Base-by-base conservation (phyloP, 116 monocot species). In the Cymodocea nodosa region DNA sequence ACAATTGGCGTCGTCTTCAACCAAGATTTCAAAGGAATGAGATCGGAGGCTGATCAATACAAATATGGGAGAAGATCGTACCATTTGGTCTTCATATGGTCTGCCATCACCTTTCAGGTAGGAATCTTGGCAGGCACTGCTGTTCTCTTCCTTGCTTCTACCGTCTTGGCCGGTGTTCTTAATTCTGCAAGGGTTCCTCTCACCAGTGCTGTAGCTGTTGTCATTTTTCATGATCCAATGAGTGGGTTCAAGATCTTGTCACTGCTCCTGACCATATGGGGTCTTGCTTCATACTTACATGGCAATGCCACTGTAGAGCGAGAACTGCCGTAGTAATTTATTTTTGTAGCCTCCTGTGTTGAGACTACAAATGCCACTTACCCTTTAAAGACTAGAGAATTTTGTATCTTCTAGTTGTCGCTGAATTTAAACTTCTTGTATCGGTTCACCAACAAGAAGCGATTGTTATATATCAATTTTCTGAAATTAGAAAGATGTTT, bases 141-240 rank as follows among this genome's bases (percentile, higher is more conserved):
- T 11, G 82, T 90, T 39, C 72, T 97, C 6, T 97, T 77, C 71
- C 82, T 97, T n/a, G 78, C 91, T 56, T 97, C 97, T 0, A 91
- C 97, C 15, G 82, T 97, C 15, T 54, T 97, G 66, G 91, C 97
- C 11, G 91, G 97, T 64, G 91, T 97, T 52, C 81, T 88, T 6
- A 97, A 97, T 73, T 91, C 88, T 5, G 84, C 84, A 1, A 91
- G 88, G 73, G 91, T 97, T 56, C 97, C 91, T 0, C 39, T 97
- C 7, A 91, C 97, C 2, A 88, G 84, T 55, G 64, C 88, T 50
- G 91, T 80, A 0, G 85, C 97, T 4, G 91, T 97, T 0, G 73
- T 97, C 2, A 65, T 84, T 53, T 83, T 97, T 48, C 74, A 85
- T 71, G 97, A 97, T 56, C 88, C 83, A 12, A 97, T 97, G 91